Percentiles rank a stretch among this genome's conserved stretches.
phyloP scores from a whole-genome alignment of 2,329 filamentous ascomycete genomes.

The Apiospora pterosperma region DNA sequence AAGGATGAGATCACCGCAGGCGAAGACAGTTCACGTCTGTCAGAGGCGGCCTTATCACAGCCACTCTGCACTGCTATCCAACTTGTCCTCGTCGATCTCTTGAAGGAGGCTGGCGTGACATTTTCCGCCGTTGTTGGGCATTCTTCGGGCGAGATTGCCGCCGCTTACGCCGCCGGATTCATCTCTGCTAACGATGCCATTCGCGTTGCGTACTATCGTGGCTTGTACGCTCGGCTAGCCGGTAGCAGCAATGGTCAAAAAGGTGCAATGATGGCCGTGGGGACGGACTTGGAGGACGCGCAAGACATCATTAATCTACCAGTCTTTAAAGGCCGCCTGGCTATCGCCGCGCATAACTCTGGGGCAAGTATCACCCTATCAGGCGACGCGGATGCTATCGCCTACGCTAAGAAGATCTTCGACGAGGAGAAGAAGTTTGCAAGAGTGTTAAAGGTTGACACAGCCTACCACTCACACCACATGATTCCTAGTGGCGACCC shows the following conservation, averaged over 20 bases:
- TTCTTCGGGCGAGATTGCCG: conserved; percentile 48
- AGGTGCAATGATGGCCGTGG: conserved; percentile 48
- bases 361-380: conserved; percentile 33
- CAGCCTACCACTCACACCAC: conserved; percentile 47
- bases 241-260: conserved; percentile 14
- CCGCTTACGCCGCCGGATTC: conserved; percentile 45
- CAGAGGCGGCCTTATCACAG: conserved; percentile 27
- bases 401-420: conserved; percentile 18
- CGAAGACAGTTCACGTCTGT: not conserved
- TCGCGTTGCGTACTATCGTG: conserved; percentile 42
- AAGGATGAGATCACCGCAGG: conserved; percentile 7
- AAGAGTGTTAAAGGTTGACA: conserved; percentile 36
- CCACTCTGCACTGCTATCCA: conserved; percentile 38
- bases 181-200: conserved; percentile 40
- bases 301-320: conserved; percentile 15
- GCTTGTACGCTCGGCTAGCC: conserved; percentile 26
- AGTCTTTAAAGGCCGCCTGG: conserved; percentile 23
- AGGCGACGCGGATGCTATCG: conserved; percentile 27
- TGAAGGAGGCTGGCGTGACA: conserved; percentile 26
- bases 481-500: conserved; percentile 33
- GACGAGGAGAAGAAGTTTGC: conserved; percentile 25
- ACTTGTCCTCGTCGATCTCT: conserved; percentile 31
- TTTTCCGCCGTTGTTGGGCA: conserved; percentile 41
- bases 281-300: conserved; percentile 33
- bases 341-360: conserved; percentile 32